Conservation (phyloP, 73 alveolate genomes). For the Paramecium pentaurelia region DNA sequence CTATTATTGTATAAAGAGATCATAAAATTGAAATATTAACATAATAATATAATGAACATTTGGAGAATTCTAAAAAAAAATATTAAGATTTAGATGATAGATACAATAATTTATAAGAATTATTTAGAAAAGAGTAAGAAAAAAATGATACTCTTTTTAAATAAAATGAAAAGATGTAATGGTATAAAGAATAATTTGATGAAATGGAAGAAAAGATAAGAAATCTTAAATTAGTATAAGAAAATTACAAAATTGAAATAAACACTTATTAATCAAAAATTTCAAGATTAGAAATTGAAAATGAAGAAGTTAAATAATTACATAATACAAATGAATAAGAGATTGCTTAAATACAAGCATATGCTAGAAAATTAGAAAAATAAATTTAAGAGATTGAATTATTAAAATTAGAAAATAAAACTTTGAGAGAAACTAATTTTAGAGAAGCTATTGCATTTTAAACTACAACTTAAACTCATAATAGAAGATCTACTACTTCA, state of each 20-base stretch:
- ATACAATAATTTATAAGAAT: not conserved
- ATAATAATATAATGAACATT: not conserved
- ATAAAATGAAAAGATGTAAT: not conserved
- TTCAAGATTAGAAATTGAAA: not conserved
- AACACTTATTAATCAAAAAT: not conserved
- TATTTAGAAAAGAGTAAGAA: slow-evolving; percentile 1
- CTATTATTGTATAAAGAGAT: not conserved
- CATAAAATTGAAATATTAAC: not conserved
- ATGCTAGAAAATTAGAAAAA: not conserved
- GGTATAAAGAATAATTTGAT: slow-evolving; percentile 33
- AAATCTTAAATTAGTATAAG: not conserved
- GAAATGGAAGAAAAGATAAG: not conserved
- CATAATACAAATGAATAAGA: not conserved
- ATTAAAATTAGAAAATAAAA: not conserved
- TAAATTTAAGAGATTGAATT: not conserved
- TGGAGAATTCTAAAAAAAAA: not conserved
- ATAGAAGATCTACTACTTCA: not conserved
- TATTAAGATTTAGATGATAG: slow-evolving; percentile 2
- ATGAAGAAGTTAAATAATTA: not conserved
- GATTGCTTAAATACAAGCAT: not conserved
- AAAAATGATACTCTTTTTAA: not conserved
- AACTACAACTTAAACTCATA: not conserved
- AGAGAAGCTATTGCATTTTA: not conserved
- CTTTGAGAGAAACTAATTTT: not conserved
- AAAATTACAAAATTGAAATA: not conserved